Percentiles rank a stretch among this genome's conserved stretches.
Evolutionary conservation across 257 asterid species (phyloP).

Genomic region (Solanum megistacrolobum): DNA sequence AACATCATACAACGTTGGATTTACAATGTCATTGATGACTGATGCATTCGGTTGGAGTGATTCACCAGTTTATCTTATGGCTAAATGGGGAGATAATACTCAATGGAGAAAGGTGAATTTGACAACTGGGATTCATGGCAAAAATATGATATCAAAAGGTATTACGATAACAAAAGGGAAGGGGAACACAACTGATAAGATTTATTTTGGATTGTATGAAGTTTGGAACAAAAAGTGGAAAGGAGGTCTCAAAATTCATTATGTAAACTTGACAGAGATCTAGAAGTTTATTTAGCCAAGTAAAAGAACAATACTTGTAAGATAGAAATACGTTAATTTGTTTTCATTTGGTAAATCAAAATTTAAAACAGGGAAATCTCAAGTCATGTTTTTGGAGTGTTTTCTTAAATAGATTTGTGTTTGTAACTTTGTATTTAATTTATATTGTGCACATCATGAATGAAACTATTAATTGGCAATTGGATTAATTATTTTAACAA

Average conservation of each 20-base stretch:
- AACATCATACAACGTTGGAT: constrained; percentile 5
- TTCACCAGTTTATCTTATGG: constrained; percentile 7
- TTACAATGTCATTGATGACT: constrained; percentile 1
- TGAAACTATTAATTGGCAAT: not conserved
- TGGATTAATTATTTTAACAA: too few species aligned
- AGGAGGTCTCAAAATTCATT: not conserved
- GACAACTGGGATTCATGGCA: not conserved
- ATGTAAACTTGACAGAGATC: not conserved
- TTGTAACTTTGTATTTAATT: not conserved
- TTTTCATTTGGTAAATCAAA: not conserved
- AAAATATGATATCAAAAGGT: not conserved
- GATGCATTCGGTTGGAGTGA: constrained; percentile 24
- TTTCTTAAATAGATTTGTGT: not conserved
- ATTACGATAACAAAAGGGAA: not conserved
- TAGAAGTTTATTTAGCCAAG: not conserved
- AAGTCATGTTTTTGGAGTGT: not conserved
- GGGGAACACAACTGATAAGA: not conserved
- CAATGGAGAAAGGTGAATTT: not conserved
- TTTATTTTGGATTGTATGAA: not conserved
- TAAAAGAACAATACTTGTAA: not conserved
- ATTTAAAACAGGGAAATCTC: not conserved
- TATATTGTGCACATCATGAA: not conserved
- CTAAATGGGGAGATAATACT: constrained; percentile 14
- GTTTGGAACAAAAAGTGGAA: not conserved
- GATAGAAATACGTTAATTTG: not conserved